A percentile compares a stretch with the other conserved stretches of the same genome.
Evolutionary conservation across 768 basidiomycete species (phyloP).

Genomic region (Termitomyces sp.): DNA sequence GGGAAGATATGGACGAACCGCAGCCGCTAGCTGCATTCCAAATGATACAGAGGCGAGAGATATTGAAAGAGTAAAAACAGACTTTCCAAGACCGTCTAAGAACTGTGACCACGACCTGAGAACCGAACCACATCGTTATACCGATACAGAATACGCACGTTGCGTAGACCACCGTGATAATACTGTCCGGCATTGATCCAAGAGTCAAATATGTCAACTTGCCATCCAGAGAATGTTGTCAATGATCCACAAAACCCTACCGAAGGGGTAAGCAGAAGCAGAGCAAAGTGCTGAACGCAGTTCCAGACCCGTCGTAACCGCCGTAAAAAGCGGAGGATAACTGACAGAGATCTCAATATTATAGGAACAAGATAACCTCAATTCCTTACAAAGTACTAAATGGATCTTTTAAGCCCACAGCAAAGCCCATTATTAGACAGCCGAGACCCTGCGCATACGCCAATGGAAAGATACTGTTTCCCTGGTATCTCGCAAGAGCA

Average conservation of each 20-base stretch:
- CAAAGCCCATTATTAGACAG: conserved; percentile 89
- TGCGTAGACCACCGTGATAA: conserved; percentile 60
- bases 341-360: conserved; percentile 36
- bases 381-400: conserved; percentile 69
- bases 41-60: conserved; percentile 75
- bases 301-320: conserved; percentile 73
- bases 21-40: conserved; percentile 61
- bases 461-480: conserved; percentile 73
- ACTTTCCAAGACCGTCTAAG: conserved; percentile 81
- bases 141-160: conserved; percentile 47
- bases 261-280: neutral
- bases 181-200: conserved; percentile 69
- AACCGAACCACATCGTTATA: neutral
- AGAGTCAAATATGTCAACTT: conserved; percentile 80
- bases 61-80: conserved; percentile 73
- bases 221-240: conserved; percentile 97
- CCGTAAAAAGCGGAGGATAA: conserved; percentile 86
- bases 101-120: conserved; percentile 46
- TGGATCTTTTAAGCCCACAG: conserved; percentile 64
- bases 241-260: conserved; percentile 94
- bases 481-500: conserved; percentile 73
- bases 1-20: conserved; percentile 39
- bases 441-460: conserved; percentile 86
- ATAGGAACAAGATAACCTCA: neutral
- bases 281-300: neutral